These are phyloP conservation scores for Martiniozyma abietophila DNA, from an alignment of 805 yeast species.

Conservation along the genomic window DNA sequence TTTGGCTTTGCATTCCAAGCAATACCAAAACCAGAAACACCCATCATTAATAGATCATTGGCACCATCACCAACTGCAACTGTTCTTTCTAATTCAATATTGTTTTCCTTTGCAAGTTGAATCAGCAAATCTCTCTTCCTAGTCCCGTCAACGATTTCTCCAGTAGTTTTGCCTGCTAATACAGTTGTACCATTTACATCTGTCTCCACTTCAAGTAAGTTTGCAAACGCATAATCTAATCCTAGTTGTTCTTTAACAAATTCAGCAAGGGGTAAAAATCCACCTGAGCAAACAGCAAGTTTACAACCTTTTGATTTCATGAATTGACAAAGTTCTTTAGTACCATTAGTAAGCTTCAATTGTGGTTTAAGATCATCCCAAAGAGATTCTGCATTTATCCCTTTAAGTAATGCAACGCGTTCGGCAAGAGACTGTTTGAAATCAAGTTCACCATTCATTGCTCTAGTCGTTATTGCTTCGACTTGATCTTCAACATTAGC, in stretches of 20 bases:
- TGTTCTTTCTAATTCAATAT: conserved; percentile 40
- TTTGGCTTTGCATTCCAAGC: conserved; percentile 98
- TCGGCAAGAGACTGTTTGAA: conserved; percentile 70
- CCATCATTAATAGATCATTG: conserved; percentile 91
- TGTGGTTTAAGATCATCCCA: conserved; percentile 73
- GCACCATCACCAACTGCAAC: conserved; percentile 98
- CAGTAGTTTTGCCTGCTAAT: conserved; percentile 69
- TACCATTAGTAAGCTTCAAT: conserved; percentile 79
- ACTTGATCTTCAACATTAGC: conserved; percentile 88
- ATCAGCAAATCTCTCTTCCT: conserved; percentile 67
- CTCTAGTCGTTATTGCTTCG: conserved; percentile 79
- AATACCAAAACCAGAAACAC: conserved; percentile 80
- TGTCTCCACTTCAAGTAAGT: conserved; percentile 42
- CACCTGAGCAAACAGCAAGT: conserved; percentile 89
- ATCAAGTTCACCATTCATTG: conserved; percentile 96
- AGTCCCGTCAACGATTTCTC: conserved; percentile 79
- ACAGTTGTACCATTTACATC: conserved; percentile 32
- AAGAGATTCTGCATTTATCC: conserved; percentile 60
- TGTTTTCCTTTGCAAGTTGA: conserved; percentile 48
- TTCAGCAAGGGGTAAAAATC: conserved; percentile 82
- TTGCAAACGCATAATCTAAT: conserved; percentile 86
- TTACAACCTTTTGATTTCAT: conserved; percentile 55
- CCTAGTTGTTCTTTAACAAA: conserved; percentile 58
- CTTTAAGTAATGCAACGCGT: conserved; percentile 74
- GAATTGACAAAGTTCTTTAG: conserved; percentile 54